phyloP scores from a whole-genome alignment of 495 filamentous ascomycete species.

The Podospora comata region DNA sequence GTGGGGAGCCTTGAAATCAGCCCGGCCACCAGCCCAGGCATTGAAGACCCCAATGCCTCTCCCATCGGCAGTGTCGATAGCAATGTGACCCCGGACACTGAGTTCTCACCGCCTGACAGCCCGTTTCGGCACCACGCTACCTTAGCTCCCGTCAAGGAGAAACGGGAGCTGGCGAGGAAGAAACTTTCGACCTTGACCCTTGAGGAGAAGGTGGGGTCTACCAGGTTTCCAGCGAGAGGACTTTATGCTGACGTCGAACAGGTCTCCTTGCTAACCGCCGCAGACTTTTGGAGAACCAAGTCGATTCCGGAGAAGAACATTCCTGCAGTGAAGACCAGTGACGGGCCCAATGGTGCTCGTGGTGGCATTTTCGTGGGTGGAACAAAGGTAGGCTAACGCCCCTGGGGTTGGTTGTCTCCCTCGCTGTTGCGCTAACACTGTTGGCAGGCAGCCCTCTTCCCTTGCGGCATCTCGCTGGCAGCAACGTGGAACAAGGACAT shows the following conservation, averaged over 20 bases:
- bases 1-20: slow-evolving; percentile 30
- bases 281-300: slow-evolving; percentile 77
- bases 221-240: background rate
- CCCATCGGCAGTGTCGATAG: slow-evolving; percentile 41
- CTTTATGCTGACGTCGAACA: slow-evolving; percentile 33
- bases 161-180: slow-evolving; percentile 38
- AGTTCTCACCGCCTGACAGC: slow-evolving; percentile 50
- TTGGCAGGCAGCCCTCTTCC: slow-evolving; percentile 64
- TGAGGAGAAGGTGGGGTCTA: slow-evolving; percentile 51
- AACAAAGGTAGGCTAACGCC: slow-evolving; percentile 47
- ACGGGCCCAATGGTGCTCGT: slow-evolving; percentile 76
- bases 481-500: slow-evolving; percentile 75
- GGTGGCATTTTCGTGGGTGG: slow-evolving; percentile 65
- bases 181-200: slow-evolving; percentile 46
- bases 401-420: slow-evolving; percentile 22
- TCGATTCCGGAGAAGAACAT: slow-evolving; percentile 65
- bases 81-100: slow-evolving; percentile 48
- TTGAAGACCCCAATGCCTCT: slow-evolving; percentile 39
- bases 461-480: slow-evolving; percentile 72
- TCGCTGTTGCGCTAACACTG: slow-evolving; percentile 41
- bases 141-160: slow-evolving; percentile 23
- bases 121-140: slow-evolving; percentile 34
- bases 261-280: slow-evolving; percentile 60
- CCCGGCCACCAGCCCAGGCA: slow-evolving; percentile 14
- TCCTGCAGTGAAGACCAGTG: slow-evolving; percentile 68